Evolutionary conservation across 139 green algal genomes (phyloP).

Genomic region (Desmodesmus armatus): DNA sequence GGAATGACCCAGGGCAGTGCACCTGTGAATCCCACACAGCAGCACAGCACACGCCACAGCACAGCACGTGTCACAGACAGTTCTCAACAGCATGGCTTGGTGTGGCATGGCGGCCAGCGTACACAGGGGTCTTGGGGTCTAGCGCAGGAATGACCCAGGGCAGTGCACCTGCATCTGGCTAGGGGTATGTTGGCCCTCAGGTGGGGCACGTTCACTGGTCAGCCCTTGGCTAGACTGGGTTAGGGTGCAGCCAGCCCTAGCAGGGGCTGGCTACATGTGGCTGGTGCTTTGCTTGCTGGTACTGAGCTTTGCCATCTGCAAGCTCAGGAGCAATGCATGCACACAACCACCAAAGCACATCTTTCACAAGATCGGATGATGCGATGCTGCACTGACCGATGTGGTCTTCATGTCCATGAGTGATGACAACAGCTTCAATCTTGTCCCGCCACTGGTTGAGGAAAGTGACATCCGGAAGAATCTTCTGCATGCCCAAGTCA

Average conservation of each 20-base stretch:
- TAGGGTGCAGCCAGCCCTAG: too few species aligned
- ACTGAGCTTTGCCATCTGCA: too few species aligned
- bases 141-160: conserved; percentile 91
- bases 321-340: too few species aligned
- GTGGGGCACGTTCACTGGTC: too few species aligned
- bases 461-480: conserved; percentile 97
- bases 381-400: too few species aligned
- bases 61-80: conserved; percentile 34
- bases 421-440: conserved; percentile 88
- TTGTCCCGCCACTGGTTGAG: conserved; percentile 94
- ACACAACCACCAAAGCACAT: too few species aligned
- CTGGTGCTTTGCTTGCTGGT: too few species aligned
- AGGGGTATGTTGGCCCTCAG: conserved; percentile 42
- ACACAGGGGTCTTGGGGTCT: conserved; percentile 95
- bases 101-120: conserved; percentile 88
- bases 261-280: too few species aligned
- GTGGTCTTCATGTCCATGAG: conserved; percentile 91
- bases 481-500: conserved; percentile 98
- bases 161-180: conserved; percentile 81
- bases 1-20: conserved; percentile 82
- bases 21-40: conserved; percentile 66
- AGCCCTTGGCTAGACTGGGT: too few species aligned
- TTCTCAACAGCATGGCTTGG: too few species aligned
- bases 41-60: background rate
- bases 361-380: too few species aligned